Evolutionary conservation across 1,284 basidiomycete species (phyloP).

Genomic region (Ganoderma meredithae): DNA sequence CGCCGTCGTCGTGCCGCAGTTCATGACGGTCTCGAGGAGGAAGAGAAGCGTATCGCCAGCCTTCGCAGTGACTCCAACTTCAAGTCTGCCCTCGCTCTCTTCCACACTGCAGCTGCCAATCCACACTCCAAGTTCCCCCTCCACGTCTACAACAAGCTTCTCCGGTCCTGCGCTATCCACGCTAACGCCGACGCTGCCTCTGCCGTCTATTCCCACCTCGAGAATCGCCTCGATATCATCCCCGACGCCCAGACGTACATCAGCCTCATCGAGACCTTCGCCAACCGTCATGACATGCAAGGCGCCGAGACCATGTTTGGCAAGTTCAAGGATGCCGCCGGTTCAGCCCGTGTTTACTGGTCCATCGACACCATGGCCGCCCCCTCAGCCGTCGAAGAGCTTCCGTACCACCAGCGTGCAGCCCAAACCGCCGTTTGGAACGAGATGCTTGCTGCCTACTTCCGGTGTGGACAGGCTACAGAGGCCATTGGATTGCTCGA

Average conservation of each 20-base stretch:
- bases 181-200: constrained; percentile 70
- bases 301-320: constrained; percentile 75
- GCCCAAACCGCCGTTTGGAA: constrained; percentile 69
- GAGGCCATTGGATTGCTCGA: constrained; percentile 77
- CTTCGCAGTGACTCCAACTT: constrained; percentile 77
- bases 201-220: constrained; percentile 73
- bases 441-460: constrained; percentile 79
- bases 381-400: neutral
- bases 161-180: constrained; percentile 71
- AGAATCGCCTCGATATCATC: constrained; percentile 51
- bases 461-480: constrained; percentile 68
- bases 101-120: constrained; percentile 62
- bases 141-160: constrained; percentile 59
- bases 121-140: constrained; percentile 46
- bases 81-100: constrained; percentile 74
- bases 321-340: constrained; percentile 59
- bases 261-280: constrained; percentile 71
- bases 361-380: constrained; percentile 16
- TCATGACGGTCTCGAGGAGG: constrained; percentile 35
- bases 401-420: constrained; percentile 25
- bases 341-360: constrained; percentile 47
- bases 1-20: constrained; percentile 41
- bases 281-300: constrained; percentile 57
- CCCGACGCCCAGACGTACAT: constrained; percentile 58
- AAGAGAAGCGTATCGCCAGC: constrained; percentile 46